phyloP scores from a whole-genome alignment of 164 flowering plant species.

The Santalum album region DNA sequence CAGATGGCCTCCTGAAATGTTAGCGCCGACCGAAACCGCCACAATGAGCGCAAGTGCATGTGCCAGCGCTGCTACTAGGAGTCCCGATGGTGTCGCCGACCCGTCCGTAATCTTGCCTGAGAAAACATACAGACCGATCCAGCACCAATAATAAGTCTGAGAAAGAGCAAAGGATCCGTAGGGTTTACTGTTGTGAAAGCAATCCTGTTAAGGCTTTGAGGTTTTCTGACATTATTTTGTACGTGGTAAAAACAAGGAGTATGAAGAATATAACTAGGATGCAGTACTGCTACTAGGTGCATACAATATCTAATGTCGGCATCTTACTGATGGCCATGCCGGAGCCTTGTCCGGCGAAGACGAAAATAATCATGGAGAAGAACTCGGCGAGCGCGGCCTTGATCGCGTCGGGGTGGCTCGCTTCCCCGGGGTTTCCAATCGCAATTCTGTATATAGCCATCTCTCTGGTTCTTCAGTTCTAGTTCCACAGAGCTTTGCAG shows the following conservation, averaged over 20 bases:
- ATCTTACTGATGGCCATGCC: conserved; percentile 48
- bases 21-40: conserved; percentile 46
- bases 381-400: conserved; percentile 45
- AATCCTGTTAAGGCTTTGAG: no score
- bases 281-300: no score
- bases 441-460: conserved; percentile 32
- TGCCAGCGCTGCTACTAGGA: conserved; percentile 42
- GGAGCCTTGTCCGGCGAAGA: conserved; percentile 60
- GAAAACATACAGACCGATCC: no score
- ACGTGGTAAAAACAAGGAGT: not conserved
- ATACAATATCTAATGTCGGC: no score
- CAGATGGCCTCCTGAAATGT: conserved; percentile 58
- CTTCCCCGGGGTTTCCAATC: conserved; percentile 38
- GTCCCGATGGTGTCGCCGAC: conserved; percentile 35
- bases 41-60: conserved; percentile 49
- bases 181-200: no score
- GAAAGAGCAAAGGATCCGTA: no score
- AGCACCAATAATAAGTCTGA: not conserved
- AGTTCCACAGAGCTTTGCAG: not conserved
- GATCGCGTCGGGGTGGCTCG: conserved; percentile 39
- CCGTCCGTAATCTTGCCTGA: conserved; percentile 38
- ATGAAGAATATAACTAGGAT: not conserved
- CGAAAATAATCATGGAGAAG: conserved; percentile 48
- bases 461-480: not conserved
- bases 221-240: not conserved